These are phyloP conservation scores for Nannochloris sp. DNA, from an alignment of 139 green algal genomes.

Conservation along the genomic window DNA sequence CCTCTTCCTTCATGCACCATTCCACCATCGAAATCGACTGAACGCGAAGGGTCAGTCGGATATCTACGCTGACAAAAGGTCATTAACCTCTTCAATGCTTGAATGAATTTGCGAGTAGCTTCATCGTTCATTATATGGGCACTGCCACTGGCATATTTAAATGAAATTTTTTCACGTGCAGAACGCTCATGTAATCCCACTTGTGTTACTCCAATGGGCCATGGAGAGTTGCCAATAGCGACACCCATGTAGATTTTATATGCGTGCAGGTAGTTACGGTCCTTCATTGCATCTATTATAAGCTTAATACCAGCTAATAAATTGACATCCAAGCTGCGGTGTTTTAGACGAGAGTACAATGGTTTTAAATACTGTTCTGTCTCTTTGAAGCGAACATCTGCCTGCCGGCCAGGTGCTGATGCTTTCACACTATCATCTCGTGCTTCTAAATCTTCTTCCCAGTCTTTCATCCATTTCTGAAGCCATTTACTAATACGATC, in stretches of 20 bases:
- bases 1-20: conserved; percentile 44
- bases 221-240: conserved; percentile 91
- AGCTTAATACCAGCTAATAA: conserved; percentile 46
- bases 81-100: conserved; percentile 78
- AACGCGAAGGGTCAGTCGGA: conserved; percentile 78
- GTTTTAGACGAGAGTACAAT: conserved; percentile 68
- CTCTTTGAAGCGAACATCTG: conserved; percentile 64
- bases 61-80: conserved; percentile 75
- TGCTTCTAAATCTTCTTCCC: conserved; percentile 82
- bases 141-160: not conserved
- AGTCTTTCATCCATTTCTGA: conserved; percentile 53
- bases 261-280: conserved; percentile 90
- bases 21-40: conserved; percentile 69
- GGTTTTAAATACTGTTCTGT: conserved; percentile 79
- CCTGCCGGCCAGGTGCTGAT: conserved; percentile 42
- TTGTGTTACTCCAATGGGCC: conserved; percentile 95
- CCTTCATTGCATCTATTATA: conserved; percentile 55
- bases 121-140: conserved; percentile 99
- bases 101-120: conserved; percentile 90
- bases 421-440: conserved; percentile 36
- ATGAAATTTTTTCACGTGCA: conserved; percentile 93
- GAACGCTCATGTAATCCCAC: conserved; percentile 85
- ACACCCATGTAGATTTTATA: conserved; percentile 94
- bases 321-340: conserved; percentile 42
- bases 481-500: conserved; percentile 55